Base-by-base conservation (phyloP, 2,329 filamentous ascomycete species). In the Colletotrichum incanum region DNA sequence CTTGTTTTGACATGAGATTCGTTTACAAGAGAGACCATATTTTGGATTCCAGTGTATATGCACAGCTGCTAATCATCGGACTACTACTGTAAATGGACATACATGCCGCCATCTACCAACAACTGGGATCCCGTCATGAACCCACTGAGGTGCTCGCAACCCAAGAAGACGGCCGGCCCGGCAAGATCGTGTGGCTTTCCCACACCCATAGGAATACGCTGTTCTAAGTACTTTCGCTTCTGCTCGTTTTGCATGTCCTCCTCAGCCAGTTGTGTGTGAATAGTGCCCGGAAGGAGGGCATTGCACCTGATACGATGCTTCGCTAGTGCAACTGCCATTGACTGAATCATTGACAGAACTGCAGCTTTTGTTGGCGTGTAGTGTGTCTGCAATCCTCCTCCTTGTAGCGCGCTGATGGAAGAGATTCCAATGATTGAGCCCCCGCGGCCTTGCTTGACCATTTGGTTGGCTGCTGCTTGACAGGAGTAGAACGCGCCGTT, bases 361-460 rank as follows among this genome's bases (percentile, higher is more conserved):
- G 91, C 92, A 0, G 92, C 92, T 80, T 94, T 94, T 3, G 92
- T 93, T 20, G 92, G 91, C 1, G 92, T 93, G 80, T 93, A 94
- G 77, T 94, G 92, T 1, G 88, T 90, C 80, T 94, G 92, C 39
- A 86, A 84, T 0, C 89, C 90, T 45, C 92, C 92, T 41, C 92
- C 92, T 2, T 91, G 88, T 7, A 91, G 85, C 0, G 90, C 90
- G 16, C 84, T 87, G 58, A 94, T 92, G 12, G 88, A 92, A 0
- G 92, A 90, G 0, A 90, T 90, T 67, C 94, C 87, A 1, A 92
- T 83, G 70, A 94, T 92, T 49, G 86, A 87, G 0, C 92, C 92
- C 0, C 89, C 87, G 0, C 79, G 85, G 0, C 84, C 82, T 65
- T 85, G 80, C 26, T 76, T 70, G 14, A 88, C 84, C 87, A 92